Evolutionary conservation across 148 eudicot genomes (phyloP).

Genomic region (Rhododendron ferrugineum): DNA sequence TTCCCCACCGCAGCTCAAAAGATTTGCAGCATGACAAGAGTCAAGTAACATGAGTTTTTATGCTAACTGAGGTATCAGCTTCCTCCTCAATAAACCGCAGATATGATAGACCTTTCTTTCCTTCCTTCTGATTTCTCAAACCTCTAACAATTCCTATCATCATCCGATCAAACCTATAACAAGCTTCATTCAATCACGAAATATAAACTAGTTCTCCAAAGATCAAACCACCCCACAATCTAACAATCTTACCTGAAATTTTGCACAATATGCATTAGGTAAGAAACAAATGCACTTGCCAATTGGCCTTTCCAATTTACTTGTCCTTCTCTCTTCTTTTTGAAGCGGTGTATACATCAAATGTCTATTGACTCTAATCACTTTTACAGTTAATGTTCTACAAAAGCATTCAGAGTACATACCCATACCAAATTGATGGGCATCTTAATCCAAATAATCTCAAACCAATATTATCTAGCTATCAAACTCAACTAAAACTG

Average conservation of each 20-base stretch:
- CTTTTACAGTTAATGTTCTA: background rate
- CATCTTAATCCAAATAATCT: background rate
- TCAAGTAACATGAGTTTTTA: background rate
- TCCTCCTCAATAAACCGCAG: background rate
- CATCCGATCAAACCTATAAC: background rate
- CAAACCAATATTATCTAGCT: background rate
- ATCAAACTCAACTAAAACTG: background rate
- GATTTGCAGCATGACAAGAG: background rate
- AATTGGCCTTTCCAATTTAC: background rate
- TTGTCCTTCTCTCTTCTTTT: background rate
- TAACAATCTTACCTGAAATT: background rate
- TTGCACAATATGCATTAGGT: background rate
- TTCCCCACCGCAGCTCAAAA: background rate
- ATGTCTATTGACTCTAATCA: background rate
- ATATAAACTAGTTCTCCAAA: background rate
- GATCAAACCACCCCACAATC: background rate
- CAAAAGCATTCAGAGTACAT: background rate
- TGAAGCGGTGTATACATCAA: background rate
- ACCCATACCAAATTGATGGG: background rate
- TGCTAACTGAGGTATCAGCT: background rate
- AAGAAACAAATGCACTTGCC: background rate
- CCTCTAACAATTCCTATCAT: background rate
- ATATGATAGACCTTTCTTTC: background rate
- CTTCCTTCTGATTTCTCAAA: background rate
- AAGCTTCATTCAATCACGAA: background rate